Evolutionary conservation across 140 eudicot species (phyloP).

Genomic region (Anethum foeniculum): DNA sequence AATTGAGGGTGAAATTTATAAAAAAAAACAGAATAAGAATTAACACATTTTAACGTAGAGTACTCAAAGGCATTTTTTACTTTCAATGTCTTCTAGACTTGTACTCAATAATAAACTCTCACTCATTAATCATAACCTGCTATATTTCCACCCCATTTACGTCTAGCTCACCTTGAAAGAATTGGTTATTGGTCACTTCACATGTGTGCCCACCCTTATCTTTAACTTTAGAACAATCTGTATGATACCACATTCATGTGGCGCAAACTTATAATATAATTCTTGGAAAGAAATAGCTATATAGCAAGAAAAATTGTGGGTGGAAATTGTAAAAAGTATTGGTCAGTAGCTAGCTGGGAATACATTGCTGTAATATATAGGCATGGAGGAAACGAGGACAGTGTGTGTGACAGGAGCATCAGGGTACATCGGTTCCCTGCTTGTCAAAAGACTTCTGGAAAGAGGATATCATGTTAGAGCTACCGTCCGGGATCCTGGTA

Average conservation of each 20-base stretch:
- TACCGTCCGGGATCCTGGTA: constrained; percentile 82
- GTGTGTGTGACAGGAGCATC: constrained; percentile 94
- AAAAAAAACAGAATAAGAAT: too few species aligned
- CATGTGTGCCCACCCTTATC: background rate
- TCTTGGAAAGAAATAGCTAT: background rate
- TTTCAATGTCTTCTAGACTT: too few species aligned
- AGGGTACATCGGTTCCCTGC: constrained; percentile 92
- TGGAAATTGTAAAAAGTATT: background rate
- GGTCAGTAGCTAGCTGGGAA: background rate
- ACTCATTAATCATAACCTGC: too few species aligned
- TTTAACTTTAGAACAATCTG: background rate
- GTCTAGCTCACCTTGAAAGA: background rate
- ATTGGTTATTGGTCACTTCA: background rate
- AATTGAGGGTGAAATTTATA: too few species aligned
- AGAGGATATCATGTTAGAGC: constrained; percentile 73
- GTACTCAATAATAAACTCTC: too few species aligned
- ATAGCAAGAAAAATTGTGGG: background rate
- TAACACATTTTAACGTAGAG: too few species aligned
- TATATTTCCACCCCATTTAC: too few species aligned
- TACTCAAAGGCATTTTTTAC: too few species aligned
- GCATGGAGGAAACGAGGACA: constrained; percentile 7
- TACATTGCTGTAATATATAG: background rate
- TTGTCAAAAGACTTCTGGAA: constrained; percentile 72
- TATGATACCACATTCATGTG: too few species aligned
- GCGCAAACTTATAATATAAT: too few species aligned